phyloP scores from a whole-genome alignment of 768 basidiomycete species.

The Lentinula edodes region DNA sequence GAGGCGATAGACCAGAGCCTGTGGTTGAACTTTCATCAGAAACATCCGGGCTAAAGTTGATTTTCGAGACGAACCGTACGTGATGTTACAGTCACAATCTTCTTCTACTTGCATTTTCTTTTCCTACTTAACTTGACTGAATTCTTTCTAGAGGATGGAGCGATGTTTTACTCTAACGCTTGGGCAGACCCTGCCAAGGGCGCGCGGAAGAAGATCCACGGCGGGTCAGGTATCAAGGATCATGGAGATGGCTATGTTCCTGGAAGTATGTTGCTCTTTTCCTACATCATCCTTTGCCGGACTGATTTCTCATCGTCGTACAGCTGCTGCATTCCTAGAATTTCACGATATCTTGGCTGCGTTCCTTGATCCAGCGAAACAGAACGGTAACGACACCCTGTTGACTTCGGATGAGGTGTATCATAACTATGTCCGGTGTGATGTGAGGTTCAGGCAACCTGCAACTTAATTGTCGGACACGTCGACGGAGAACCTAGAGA shows the following conservation, averaged over 20 bases:
- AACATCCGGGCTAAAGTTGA: conserved; percentile 53
- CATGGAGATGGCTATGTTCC: conserved; percentile 55
- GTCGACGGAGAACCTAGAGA: too few species aligned
- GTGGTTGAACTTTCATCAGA: conserved; percentile 50
- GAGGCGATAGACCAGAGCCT: conserved; percentile 29
- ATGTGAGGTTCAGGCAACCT: conserved; percentile 34
- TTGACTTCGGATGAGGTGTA: conserved; percentile 68
- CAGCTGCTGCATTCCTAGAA: conserved; percentile 63
- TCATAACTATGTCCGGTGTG: conserved; percentile 62
- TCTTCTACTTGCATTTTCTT: too few species aligned
- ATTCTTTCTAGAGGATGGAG: conserved; percentile 49
- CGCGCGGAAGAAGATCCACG: conserved; percentile 69
- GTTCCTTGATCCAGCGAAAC: conserved; percentile 54
- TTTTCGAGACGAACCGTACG: conserved; percentile 70
- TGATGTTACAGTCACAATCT: conserved; percentile 7
- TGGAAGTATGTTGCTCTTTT: conserved; percentile 36
- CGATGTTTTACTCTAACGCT: conserved; percentile 71
- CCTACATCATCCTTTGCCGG: background rate
- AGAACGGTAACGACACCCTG: conserved; percentile 56
- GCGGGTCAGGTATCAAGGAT: conserved; percentile 55
- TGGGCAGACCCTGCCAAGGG: conserved; percentile 40
- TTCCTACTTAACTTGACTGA: background rate
- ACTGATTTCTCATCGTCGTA: background rate
- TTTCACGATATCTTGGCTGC: conserved; percentile 67
- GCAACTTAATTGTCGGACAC: background rate